Percentiles rank a stretch among this genome's conserved stretches.
Evolutionary conservation across 1,139 yeast genomes (phyloP).

Genomic region (Yamadazyma dushanensis): DNA sequence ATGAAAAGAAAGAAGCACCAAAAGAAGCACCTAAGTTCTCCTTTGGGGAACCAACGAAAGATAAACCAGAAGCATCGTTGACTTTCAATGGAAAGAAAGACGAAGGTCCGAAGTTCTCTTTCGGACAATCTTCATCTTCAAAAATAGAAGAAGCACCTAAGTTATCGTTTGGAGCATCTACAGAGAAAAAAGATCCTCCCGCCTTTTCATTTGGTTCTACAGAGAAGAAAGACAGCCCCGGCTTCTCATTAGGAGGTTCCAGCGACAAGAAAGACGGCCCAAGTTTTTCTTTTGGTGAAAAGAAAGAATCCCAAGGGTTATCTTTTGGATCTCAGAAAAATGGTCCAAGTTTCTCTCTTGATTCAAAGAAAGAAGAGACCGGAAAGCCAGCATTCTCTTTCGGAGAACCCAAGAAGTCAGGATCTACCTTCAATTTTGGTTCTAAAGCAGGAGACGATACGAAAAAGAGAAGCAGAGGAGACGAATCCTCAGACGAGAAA

Average conservation of each 20-base stretch:
- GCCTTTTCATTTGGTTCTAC: slow-evolving; percentile 13
- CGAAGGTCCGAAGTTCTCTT: slow-evolving; percentile 10
- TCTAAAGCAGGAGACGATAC: slow-evolving; percentile 6
- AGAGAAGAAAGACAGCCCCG: too few relatives aligned
- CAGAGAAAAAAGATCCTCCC: neutral
- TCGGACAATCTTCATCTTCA: slow-evolving; percentile 7
- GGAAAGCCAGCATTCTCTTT: slow-evolving; percentile 17
- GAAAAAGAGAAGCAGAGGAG: slow-evolving; percentile 7
- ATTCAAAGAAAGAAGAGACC: neutral
- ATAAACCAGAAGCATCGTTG: too few relatives aligned
- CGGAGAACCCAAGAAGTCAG: slow-evolving; percentile 4
- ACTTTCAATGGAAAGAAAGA: slow-evolving; percentile 5
- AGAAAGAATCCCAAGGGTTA: neutral
- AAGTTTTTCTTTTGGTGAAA: slow-evolving; percentile 9
- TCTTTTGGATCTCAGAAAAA: slow-evolving; percentile 8
- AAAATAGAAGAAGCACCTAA: slow-evolving; percentile 10
- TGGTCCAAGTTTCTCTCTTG: neutral
- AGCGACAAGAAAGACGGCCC: slow-evolving; percentile 18
- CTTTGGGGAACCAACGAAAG: too few relatives aligned
- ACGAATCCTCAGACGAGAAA: slow-evolving; percentile 1
- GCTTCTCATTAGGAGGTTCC: slow-evolving; percentile 19
- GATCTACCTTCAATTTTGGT: slow-evolving; percentile 8
- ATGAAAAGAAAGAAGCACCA: slow-evolving; percentile 6
- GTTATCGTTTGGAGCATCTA: slow-evolving; percentile 16
- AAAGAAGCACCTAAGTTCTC: slow-evolving; percentile 15